These are phyloP conservation scores for Isochrysis galbana DNA, from an alignment of 78 protist species.

Conservation along the genomic window DNA sequence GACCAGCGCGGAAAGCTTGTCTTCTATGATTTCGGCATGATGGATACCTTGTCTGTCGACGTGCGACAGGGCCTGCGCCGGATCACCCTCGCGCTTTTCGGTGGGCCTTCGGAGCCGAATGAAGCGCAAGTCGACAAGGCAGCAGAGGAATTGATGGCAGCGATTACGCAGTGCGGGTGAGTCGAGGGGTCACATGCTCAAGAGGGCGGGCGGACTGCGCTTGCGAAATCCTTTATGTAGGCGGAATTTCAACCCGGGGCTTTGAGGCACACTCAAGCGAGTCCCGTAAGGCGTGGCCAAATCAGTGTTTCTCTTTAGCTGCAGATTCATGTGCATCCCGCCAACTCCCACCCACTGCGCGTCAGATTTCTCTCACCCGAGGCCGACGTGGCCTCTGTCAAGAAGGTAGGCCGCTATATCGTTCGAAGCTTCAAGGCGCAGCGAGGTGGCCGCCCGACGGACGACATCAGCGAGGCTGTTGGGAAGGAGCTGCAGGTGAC, in stretches of 20 bases:
- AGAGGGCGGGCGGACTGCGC: no score
- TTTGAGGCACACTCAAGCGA: no score
- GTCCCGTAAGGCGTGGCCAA: no score
- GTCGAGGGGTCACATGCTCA: no score
- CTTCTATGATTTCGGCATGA: conserved; percentile 7
- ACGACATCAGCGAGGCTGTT: not conserved
- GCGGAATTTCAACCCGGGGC: no score
- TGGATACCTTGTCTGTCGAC: not conserved
- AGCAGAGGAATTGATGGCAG: no score
- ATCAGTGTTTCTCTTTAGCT: no score
- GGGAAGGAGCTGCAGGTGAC: not conserved
- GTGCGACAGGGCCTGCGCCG: not conserved
- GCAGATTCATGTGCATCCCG: no score
- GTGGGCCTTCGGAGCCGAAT: not conserved
- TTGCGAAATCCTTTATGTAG: no score
- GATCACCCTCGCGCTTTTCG: not conserved
- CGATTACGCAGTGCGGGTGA: no score
- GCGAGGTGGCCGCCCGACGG: not conserved
- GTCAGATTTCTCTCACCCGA: not conserved
- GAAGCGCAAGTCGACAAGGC: not conserved
- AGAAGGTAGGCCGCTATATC: not conserved
- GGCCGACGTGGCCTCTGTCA: not conserved
- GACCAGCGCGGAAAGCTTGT: not conserved
- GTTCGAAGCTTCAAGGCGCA: not conserved
- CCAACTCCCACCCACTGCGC: no score